Evolutionary conservation across 75 land plant genomes (phyloP).

Genomic region (Picea glauca): DNA sequence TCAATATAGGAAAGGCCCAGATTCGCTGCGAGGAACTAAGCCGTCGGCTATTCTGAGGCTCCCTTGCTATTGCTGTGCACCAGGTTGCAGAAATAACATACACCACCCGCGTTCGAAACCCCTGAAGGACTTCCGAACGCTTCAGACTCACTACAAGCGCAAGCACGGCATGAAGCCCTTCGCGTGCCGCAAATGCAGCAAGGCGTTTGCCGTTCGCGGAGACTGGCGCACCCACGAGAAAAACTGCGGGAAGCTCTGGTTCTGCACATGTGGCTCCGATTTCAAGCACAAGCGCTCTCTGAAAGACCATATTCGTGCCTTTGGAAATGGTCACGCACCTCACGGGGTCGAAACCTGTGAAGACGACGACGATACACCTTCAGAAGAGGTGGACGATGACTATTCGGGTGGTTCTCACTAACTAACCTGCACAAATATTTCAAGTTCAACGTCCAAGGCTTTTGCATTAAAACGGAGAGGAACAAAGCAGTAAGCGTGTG

Average conservation of each 20-base stretch:
- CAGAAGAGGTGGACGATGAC: too few species aligned
- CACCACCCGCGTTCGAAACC: constrained; percentile 53
- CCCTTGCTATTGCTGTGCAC: constrained; percentile 57
- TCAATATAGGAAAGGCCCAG: constrained; percentile 30
- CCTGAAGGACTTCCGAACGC: constrained; percentile 55
- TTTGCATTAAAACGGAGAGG: too few species aligned
- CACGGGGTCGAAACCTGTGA: neutral
- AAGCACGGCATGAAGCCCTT: constrained; percentile 54
- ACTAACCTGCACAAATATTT: too few species aligned
- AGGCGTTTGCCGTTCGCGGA: constrained; percentile 52
- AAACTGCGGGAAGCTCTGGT: constrained; percentile 75
- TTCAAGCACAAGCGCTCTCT: constrained; percentile 67
- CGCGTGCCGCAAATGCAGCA: constrained; percentile 47
- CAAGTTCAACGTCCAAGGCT: too few species aligned
- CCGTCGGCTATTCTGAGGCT: constrained; percentile 44
- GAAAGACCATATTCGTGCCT: constrained; percentile 67
- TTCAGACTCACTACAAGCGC: constrained; percentile 61
- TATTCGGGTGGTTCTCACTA: too few species aligned
- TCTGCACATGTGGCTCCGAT: constrained; percentile 62
- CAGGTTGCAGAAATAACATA: constrained; percentile 64
- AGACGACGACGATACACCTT: too few species aligned
- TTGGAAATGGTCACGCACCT: constrained; percentile 48
- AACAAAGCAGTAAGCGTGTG: too few species aligned
- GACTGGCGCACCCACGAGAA: constrained; percentile 73
- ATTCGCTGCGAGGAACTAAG: constrained; percentile 36